Evolutionary conservation across 192 early-diverging fungal species (phyloP).

Genomic region (Helicostylum pulchrum): DNA sequence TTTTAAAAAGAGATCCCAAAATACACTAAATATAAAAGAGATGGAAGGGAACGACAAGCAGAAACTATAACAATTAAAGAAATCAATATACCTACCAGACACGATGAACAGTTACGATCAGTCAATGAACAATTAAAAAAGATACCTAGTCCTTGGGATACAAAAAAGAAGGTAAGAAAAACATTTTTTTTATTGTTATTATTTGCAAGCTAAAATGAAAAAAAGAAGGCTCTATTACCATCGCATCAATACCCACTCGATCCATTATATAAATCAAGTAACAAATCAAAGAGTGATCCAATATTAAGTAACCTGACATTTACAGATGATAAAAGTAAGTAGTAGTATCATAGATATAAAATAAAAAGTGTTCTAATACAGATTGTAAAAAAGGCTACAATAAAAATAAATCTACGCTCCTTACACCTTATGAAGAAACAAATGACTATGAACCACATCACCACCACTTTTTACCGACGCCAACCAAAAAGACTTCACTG

Average conservation of each 20-base stretch:
- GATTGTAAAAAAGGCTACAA: too few relatives aligned
- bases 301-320: background rate
- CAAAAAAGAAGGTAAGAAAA: background rate
- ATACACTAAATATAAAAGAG: background rate
- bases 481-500: background rate
- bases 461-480: background rate
- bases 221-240: background rate
- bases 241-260: background rate
- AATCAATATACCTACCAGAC: constrained; percentile 11
- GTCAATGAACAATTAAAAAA: constrained; percentile 17
- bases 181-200: background rate
- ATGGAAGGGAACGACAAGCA: background rate
- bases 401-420: background rate
- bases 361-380: too few relatives aligned
- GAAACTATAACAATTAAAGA: constrained; percentile 6
- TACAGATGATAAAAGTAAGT: too few relatives aligned
- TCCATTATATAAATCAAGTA: background rate
- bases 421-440: background rate
- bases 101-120: constrained; percentile 24
- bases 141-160: background rate
- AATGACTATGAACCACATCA: too few relatives aligned
- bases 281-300: background rate
- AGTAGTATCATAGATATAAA: too few relatives aligned
- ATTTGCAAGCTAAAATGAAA: too few relatives aligned
- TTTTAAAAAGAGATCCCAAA: background rate